A percentile compares a stretch with the other conserved stretches of the same genome.
phyloP scores from a whole-genome alignment of 2,329 filamentous ascomycete genomes.

The Penicillium rolfsii region DNA sequence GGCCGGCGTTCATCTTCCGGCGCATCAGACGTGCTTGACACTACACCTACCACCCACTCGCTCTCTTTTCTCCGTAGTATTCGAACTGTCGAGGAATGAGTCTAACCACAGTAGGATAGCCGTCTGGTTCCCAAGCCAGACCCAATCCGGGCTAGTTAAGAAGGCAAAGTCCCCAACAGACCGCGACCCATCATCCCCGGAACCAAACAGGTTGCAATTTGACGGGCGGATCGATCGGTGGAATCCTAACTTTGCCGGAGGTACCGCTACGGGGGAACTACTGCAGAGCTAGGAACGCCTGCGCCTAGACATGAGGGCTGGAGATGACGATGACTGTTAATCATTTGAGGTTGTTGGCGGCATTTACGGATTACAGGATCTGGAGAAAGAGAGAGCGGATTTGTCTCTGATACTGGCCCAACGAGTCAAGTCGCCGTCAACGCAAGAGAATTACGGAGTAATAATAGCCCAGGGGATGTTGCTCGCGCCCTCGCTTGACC shows the following conservation, averaged over 20 bases:
- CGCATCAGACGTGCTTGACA: background rate
- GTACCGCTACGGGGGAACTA: constrained; percentile 2
- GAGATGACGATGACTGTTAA: background rate
- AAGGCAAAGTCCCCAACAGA: background rate
- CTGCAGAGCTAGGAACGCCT: constrained; percentile 5
- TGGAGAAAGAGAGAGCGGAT: background rate
- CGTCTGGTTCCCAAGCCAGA: too few species aligned
- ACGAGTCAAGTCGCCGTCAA: background rate
- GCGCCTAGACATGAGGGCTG: background rate
- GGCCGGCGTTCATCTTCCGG: background rate
- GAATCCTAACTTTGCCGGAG: background rate
- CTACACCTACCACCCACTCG: background rate
- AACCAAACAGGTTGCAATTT: background rate
- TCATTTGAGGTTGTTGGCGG: background rate
- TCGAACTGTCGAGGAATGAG: background rate
- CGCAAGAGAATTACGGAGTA: too few species aligned
- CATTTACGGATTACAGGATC: background rate
- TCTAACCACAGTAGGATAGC: too few species aligned
- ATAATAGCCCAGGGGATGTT: background rate
- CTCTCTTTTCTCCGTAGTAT: background rate
- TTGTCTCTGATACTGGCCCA: background rate
- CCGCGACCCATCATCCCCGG: background rate
- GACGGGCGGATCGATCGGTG: constrained; percentile 1
- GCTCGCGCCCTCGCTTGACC: background rate
- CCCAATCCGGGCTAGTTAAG: background rate